phyloP scores from a whole-genome alignment of 2,329 filamentous ascomycete genomes.

The Geosmithia morbida region DNA sequence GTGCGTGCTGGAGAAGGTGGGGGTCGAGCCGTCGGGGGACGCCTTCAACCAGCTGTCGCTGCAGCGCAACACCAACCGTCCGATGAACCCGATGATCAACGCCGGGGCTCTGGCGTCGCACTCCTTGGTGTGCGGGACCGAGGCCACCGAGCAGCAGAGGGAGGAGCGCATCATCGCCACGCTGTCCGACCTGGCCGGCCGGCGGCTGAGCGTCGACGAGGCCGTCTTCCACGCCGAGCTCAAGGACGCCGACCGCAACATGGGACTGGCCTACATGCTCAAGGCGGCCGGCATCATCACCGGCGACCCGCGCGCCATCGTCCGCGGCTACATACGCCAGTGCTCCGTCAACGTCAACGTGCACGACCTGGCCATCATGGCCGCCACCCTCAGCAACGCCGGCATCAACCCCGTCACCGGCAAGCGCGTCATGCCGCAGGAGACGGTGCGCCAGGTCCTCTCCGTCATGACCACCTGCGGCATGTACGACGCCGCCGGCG shows the following conservation, averaged over 20 bases:
- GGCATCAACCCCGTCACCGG: constrained; percentile 18
- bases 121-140: constrained; percentile 12
- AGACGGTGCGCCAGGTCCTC: constrained; percentile 21
- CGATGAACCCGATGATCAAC: constrained; percentile 21
- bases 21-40: constrained; percentile 23
- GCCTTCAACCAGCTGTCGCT: constrained; percentile 20
- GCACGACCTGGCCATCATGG: constrained; percentile 23
- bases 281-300: constrained; percentile 22
- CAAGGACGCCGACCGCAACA: constrained; percentile 16
- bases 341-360: constrained; percentile 26
- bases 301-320: constrained; percentile 15
- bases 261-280: constrained; percentile 23
- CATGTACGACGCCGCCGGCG: constrained; percentile 24
- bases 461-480: constrained; percentile 26
- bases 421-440: constrained; percentile 17
- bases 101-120: constrained; percentile 18
- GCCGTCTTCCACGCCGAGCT: constrained; percentile 22
- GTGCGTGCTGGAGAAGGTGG: constrained; percentile 20
- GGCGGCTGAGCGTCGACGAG: constrained; percentile 19
- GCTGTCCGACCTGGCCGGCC: constrained; percentile 18
- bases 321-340: constrained; percentile 22
- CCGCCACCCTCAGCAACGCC: constrained; percentile 20
- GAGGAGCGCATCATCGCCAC: constrained; percentile 18
- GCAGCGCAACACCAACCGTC: constrained; percentile 13
- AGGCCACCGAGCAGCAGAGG: constrained; percentile 18